Conservation (phyloP, 805 yeast genomes). For the Ogataea corticis region DNA sequence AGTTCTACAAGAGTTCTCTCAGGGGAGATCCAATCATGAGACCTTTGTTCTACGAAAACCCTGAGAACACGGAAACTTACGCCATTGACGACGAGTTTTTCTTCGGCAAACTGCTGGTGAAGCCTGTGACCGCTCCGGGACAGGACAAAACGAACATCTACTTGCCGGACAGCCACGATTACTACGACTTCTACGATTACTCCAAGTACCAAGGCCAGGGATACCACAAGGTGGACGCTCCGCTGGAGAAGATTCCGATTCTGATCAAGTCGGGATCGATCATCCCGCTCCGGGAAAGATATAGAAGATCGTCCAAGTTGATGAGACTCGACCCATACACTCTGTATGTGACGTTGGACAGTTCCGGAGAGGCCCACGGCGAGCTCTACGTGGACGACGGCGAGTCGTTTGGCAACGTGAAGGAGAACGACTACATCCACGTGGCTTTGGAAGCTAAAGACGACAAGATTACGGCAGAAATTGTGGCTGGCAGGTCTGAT, state of each 20-base stretch:
- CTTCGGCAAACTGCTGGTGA: constrained; percentile 69
- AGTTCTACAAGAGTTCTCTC: constrained; percentile 62
- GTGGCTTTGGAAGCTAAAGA: constrained; percentile 40
- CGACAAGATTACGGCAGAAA: constrained; percentile 28
- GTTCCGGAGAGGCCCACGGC: constrained; percentile 46
- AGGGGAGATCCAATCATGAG: constrained; percentile 70
- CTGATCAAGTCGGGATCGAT: constrained; percentile 79
- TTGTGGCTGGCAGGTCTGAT: constrained; percentile 25
- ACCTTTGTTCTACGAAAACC: constrained; percentile 63
- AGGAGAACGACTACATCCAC: constrained; percentile 47
- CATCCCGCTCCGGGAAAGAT: constrained; percentile 64
- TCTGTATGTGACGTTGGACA: constrained; percentile 58
- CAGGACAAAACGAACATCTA: constrained; percentile 42
- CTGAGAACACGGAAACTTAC: constrained; percentile 47
- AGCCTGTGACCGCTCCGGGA: constrained; percentile 71
- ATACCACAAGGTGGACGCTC: constrained; percentile 39
- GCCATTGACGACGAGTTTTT: constrained; percentile 81
- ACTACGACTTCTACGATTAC: constrained; percentile 53
- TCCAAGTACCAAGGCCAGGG: constrained; percentile 39
- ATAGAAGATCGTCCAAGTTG: constrained; percentile 75
- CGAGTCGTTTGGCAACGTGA: constrained; percentile 58
- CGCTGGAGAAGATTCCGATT: constrained; percentile 67
- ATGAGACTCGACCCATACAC: constrained; percentile 84
- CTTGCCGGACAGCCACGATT: constrained; percentile 56
- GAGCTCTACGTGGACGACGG: constrained; percentile 83